These are phyloP conservation scores for Haplosporangium gracile DNA, from an alignment of 192 early-diverging fungal species.

Conservation along the genomic window DNA sequence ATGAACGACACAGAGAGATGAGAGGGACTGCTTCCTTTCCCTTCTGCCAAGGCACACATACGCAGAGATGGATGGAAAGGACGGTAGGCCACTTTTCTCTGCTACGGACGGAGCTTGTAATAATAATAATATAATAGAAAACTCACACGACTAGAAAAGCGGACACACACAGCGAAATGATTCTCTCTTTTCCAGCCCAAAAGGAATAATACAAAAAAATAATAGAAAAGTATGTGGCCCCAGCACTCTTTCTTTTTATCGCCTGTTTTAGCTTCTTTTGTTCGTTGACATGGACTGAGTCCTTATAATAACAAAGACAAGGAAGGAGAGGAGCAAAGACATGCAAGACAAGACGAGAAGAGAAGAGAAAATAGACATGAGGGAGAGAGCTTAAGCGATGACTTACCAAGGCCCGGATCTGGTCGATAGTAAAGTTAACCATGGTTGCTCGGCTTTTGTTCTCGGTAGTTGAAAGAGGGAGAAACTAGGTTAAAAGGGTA, in stretches of 20 bases:
- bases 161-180: slow-evolving; percentile 1
- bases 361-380: background rate
- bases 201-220: background rate
- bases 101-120: slow-evolving; percentile 24
- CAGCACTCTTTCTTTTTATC: slow-evolving; percentile 9
- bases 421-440: slow-evolving; percentile 60
- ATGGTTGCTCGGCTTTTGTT: slow-evolving; percentile 49
- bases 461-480: slow-evolving; percentile 20
- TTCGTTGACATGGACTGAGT: background rate
- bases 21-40: slow-evolving; percentile 4
- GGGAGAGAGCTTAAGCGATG: background rate
- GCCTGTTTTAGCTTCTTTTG: background rate
- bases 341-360: background rate
- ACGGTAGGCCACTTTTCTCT: background rate
- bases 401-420: slow-evolving; percentile 59
- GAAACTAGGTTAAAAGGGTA: background rate
- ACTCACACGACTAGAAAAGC: background rate
- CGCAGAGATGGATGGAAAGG: background rate
- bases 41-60: background rate
- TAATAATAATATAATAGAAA: background rate
- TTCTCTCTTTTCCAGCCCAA: background rate
- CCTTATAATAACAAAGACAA: background rate
- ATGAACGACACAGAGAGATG: background rate
- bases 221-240: slow-evolving; percentile 15
- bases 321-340: background rate